Evolutionary conservation across 495 filamentous ascomycete genomes (phyloP), one percentile per base, ranked within the genome.

Genomic region (Pseudomonodictys pantanalensis): DNA sequence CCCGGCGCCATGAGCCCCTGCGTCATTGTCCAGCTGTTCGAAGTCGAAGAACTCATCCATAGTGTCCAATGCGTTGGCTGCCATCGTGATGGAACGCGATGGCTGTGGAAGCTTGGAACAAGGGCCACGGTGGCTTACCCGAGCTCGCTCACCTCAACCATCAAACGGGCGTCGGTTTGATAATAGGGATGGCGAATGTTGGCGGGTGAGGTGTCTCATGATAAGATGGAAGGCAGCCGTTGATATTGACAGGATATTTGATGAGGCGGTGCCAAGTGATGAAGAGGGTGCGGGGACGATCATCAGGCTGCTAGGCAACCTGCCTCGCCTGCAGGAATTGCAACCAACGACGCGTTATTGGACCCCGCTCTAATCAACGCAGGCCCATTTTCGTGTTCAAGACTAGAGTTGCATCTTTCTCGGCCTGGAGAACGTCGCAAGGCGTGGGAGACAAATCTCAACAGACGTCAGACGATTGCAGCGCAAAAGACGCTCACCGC

Each of bases 41-140:
- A 41, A 62, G 45, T 62, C 59, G 39, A 62, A 62, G 59, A 62
- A 62, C 18, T 62, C 59, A 7, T 62, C 59, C 11, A 62, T 20
- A 46, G 15, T 33, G 44, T 32, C 45, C 15, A 44, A 32, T 4
- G 52, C 17, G 22, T 55, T 23, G 52, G 23, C 28, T 22, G 18
- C 52, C 52, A 55, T 55, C 35, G 25, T 44, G 39, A 17, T 5
- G 12, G 20, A 22, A 32, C n/a, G n/a, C n/a, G n/a, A n/a, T n/a
- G n/a, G n/a, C n/a, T n/a, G n/a, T n/a, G n/a, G n/a, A n/a, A 12
- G 25, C 15, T 4, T 4, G 30, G 48, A 25, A 5, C n/a, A 17
- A 24, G 22, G 45, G 18, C 17, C 7, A 32, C 6, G 12, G 39
- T 43, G 52, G 52, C 52, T 55, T 55, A 45, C 20, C 20, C 35